Percentiles rank a stretch among this genome's conserved stretches.
These are phyloP conservation scores for Pisolithus albus DNA, from an alignment of 768 basidiomycete species.

Conservation along the genomic window DNA sequence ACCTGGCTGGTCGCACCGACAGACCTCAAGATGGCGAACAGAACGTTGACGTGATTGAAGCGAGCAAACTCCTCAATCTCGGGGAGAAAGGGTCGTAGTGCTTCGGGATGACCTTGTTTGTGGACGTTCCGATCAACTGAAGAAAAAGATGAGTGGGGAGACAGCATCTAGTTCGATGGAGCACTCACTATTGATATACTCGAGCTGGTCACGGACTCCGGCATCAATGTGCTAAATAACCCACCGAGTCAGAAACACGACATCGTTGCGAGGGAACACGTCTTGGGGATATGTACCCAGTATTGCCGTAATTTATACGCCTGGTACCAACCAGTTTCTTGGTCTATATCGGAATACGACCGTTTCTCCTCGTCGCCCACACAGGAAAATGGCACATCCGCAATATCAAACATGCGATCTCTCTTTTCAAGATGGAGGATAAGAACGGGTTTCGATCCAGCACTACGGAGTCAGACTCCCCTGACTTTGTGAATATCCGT, in stretches of 20 bases:
- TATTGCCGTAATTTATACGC: slow-evolving; percentile 49
- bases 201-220: slow-evolving; percentile 57
- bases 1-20: not conserved
- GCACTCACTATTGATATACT: slow-evolving; percentile 53
- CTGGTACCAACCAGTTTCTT: slow-evolving; percentile 41
- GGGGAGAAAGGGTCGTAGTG: slow-evolving; percentile 43
- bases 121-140: slow-evolving; percentile 46
- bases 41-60: slow-evolving; percentile 45
- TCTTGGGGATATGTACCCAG: slow-evolving; percentile 29
- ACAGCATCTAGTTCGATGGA: too few relatives aligned
- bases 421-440: slow-evolving; percentile 29
- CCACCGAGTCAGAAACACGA: not conserved
- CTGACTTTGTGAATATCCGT: slow-evolving; percentile 35
- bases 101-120: slow-evolving; percentile 43
- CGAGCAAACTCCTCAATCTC: slow-evolving; percentile 46
- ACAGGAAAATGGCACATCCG: slow-evolving; percentile 37
- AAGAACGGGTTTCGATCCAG: not conserved
- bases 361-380: slow-evolving; percentile 40
- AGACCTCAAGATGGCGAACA: slow-evolving; percentile 43
- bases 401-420: slow-evolving; percentile 42
- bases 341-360: slow-evolving; percentile 29
- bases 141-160: too few relatives aligned
- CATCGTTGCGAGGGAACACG: not conserved
- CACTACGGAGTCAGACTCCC: slow-evolving; percentile 8
- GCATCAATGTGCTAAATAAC: slow-evolving; percentile 50